Percentiles rank a stretch among this genome's conserved stretches.
Evolutionary conservation across 768 basidiomycete species (phyloP).

Genomic region (Hygrophorus russula): DNA sequence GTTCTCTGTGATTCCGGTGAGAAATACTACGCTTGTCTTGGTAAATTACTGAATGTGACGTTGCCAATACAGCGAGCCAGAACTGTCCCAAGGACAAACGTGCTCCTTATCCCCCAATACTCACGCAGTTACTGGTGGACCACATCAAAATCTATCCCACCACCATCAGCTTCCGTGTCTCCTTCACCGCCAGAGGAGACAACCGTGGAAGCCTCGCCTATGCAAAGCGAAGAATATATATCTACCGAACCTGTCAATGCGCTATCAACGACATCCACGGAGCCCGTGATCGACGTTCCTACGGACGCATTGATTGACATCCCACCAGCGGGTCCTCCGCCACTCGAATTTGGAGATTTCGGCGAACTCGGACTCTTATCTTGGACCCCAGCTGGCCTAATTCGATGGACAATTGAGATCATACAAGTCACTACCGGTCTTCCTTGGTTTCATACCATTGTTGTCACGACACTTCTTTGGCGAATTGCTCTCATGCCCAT

Average conservation of each 20-base stretch:
- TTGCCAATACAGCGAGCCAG: constrained; percentile 1
- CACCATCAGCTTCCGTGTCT: neutral
- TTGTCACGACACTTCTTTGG: constrained; percentile 51
- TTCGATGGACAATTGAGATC: constrained; percentile 53
- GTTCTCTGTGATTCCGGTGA: neutral
- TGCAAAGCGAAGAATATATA: no score
- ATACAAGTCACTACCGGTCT: constrained; percentile 59
- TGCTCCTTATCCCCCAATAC: neutral
- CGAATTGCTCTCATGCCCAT: constrained; percentile 52
- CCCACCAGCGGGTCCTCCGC: constrained; percentile 22
- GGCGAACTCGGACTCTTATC: constrained; percentile 51
- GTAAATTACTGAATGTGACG: constrained; percentile 2
- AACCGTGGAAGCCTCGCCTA: neutral
- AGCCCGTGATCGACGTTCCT: neutral
- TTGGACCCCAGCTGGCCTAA: constrained; percentile 56
- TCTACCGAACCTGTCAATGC: neutral
- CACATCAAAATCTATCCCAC: neutral
- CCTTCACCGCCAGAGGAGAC: neutral
- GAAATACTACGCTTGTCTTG: neutral
- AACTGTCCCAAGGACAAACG: neutral
- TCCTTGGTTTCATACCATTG: constrained; percentile 80
- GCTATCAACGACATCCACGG: neutral
- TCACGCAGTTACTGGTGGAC: constrained; percentile 1
- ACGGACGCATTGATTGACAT: neutral
- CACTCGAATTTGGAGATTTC: constrained; percentile 64